Evolutionary conservation across 371 early-diverging fungal species (phyloP).

Genomic region (Zychaea mexicana): DNA sequence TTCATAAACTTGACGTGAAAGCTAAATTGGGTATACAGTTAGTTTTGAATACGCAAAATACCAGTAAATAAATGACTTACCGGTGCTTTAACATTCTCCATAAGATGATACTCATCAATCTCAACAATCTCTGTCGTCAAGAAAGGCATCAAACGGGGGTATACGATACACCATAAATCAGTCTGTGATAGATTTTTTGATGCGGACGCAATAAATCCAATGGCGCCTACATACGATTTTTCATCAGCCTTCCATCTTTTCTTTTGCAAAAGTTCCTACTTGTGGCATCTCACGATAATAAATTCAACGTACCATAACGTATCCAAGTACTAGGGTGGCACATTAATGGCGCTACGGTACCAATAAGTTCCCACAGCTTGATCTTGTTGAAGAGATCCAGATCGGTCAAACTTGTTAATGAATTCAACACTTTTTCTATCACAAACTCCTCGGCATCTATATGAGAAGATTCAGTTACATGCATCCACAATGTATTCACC

Average conservation of each 20-base stretch:
- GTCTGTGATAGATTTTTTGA: constrained; percentile 68
- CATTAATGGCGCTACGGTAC: constrained; percentile 70
- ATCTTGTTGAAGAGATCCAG: constrained; percentile 84
- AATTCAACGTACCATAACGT: constrained; percentile 76
- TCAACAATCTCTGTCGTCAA: constrained; percentile 67
- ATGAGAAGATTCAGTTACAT: not conserved
- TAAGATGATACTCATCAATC: constrained; percentile 59
- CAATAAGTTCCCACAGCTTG: constrained; percentile 74
- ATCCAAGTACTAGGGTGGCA: constrained; percentile 89
- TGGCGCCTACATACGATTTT: too few relatives aligned
- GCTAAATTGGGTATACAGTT: constrained; percentile 16
- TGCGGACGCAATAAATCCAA: constrained; percentile 74
- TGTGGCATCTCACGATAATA: too few relatives aligned
- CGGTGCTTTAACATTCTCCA: constrained; percentile 70
- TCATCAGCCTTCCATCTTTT: too few relatives aligned
- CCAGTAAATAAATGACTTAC: constrained; percentile 36
- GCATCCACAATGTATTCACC: not conserved
- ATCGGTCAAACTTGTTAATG: constrained; percentile 81
- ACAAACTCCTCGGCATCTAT: constrained; percentile 89
- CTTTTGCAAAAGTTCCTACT: too few relatives aligned
- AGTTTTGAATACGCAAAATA: not conserved
- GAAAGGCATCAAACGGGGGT: constrained; percentile 75
- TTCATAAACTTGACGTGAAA: constrained; percentile 61
- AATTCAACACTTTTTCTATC: constrained; percentile 83
- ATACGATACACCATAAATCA: constrained; percentile 81